A percentile compares a stretch with the other conserved stretches of the same genome.
Evolutionary conservation across 1,284 basidiomycete genomes (phyloP).

Genomic region (Puccinia coronata): DNA sequence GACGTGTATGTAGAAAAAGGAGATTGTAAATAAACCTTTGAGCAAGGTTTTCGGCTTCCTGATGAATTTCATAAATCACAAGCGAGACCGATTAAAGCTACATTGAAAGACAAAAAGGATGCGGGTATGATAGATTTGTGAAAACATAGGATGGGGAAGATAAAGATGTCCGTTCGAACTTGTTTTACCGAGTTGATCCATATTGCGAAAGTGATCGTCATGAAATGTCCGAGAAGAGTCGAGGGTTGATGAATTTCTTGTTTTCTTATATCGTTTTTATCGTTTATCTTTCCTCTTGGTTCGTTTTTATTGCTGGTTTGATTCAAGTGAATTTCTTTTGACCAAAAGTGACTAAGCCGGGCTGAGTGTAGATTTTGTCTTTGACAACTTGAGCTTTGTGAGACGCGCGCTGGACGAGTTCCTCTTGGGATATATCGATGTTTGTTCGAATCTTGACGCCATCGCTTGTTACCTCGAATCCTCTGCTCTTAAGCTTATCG

Average conservation of each 20-base stretch:
- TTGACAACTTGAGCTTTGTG: constrained; percentile 38
- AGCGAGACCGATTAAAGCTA: not conserved
- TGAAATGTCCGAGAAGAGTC: not conserved
- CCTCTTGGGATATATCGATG: constrained; percentile 40
- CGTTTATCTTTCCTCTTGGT: too few species aligned
- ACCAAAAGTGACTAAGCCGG: constrained; percentile 34
- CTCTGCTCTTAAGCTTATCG: constrained; percentile 38
- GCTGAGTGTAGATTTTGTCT: not conserved
- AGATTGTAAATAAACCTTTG: too few species aligned
- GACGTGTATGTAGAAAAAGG: too few species aligned
- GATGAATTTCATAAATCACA: not conserved
- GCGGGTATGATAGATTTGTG: not conserved
- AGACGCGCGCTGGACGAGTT: constrained; percentile 44
- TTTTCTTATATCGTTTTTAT: too few species aligned
- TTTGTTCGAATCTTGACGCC: constrained; percentile 40
- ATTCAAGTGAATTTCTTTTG: constrained; percentile 21
- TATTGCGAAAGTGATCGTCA: not conserved
- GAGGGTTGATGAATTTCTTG: too few species aligned
- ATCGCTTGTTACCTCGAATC: constrained; percentile 17
- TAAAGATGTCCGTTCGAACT: not conserved
- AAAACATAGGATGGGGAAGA: not conserved
- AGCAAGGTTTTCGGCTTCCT: too few species aligned
- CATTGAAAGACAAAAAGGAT: not conserved
- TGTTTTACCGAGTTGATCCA: too few species aligned
- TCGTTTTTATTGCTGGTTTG: not conserved